phyloP scores from a whole-genome alignment of 2,329 filamentous ascomycete species.

The Fusarium newnesense region DNA sequence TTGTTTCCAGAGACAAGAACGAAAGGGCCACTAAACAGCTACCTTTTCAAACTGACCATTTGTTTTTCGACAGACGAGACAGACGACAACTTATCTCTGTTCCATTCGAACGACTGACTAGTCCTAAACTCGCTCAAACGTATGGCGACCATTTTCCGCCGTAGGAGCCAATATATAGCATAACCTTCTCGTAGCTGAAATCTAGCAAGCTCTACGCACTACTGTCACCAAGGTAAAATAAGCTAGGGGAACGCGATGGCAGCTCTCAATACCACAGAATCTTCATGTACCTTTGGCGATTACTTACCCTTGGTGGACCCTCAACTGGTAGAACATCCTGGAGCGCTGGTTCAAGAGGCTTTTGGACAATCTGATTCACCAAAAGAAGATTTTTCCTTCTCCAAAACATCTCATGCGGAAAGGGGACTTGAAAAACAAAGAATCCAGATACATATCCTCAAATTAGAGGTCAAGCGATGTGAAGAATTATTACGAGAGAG shows the following conservation, averaged over 20 bases:
- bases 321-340: neutral
- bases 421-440: neutral
- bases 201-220: neutral
- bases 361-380: neutral
- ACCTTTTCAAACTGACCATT: neutral
- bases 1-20: neutral
- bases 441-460: slow-evolving; percentile 2
- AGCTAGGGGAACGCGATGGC: neutral
- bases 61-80: neutral
- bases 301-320: neutral
- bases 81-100: neutral
- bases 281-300: neutral
- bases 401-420: neutral
- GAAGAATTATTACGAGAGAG: slow-evolving; percentile 1
- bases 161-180: neutral
- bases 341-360: neutral
- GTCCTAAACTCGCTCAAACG: neutral
- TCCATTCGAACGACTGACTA: neutral
- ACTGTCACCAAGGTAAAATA: neutral
- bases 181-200: neutral
- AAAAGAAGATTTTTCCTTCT: neutral
- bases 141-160: neutral
- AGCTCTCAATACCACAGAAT: neutral
- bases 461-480: neutral
- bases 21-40: neutral